A percentile compares a stretch with the other conserved stretches of the same genome.
phyloP scores from a whole-genome alignment of 1,139 yeast genomes.

The Geotrichum restrictum region DNA sequence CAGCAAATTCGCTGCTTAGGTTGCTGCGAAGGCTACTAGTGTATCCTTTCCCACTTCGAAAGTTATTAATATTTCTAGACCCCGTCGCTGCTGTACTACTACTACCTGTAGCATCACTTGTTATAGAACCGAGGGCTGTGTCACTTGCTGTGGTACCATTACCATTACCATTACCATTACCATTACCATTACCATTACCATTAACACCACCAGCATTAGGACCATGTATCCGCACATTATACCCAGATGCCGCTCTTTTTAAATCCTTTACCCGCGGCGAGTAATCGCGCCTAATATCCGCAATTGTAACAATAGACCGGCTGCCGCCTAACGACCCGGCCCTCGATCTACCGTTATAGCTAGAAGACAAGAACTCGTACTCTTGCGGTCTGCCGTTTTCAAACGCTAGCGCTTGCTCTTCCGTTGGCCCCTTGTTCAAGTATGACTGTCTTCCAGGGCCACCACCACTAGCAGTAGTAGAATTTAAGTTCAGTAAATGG shows the following conservation, averaged over 20 bases:
- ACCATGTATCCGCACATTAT: conserved; percentile 16
- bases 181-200: too few species aligned
- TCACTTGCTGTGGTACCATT: not conserved
- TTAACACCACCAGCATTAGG: not conserved
- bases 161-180: not conserved
- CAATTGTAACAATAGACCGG: conserved; percentile 12
- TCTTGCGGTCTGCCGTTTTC: not conserved
- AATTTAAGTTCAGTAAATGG: conserved; percentile 9
- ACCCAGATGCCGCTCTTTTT: conserved; percentile 30
- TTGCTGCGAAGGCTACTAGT: conserved; percentile 19
- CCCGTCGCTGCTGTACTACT: not conserved
- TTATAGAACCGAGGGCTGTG: too few species aligned
- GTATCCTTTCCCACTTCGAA: not conserved
- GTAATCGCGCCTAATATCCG: conserved; percentile 22
- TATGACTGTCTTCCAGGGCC: not conserved
- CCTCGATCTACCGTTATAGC: not conserved
- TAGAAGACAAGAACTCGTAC: not conserved
- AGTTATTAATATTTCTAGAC: not conserved
- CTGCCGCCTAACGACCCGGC: conserved; percentile 9
- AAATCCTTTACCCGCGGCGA: conserved; percentile 31
- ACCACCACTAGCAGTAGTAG: not conserved
- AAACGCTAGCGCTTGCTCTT: too few species aligned
- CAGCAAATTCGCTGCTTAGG: conserved; percentile 10
- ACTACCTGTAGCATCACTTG: too few species aligned
- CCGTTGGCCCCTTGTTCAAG: not conserved